Base-by-base conservation (phyloP, 140 eudicot genomes). In the Flaveria floridana region DNA sequence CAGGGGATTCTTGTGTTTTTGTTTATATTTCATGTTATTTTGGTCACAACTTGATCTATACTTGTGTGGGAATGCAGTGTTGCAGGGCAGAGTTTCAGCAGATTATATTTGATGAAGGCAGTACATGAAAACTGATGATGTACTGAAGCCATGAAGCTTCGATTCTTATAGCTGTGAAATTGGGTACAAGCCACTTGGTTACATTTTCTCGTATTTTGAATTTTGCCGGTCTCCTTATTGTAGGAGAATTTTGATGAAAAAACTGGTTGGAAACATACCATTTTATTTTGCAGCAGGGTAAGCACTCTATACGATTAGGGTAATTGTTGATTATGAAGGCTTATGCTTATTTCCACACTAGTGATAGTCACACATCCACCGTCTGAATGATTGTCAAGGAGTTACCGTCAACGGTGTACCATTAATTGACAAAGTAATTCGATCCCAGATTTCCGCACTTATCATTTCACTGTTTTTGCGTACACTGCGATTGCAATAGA, bases 71-170 rank as follows among this genome's bases (percentile, higher is more conserved):
- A 34, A 34, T 85, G 91, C 98, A 93, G 99, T 51, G 91, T 90
- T 77, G 97, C 97, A 15, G 96, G 99, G 66, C 99, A 90, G 87
- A 93, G 88, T 81, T 88, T 93, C 84, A 88, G 91, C 74, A 86
- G 85, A 74, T 81, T 93, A 25, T 88, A 85, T 82, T 79, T 90
- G 86, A 88, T 80, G 86, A 94, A 94, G 89, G 97, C 99, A 21
- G 82, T 94, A 77, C 97, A 94, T 59, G 99, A 90, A 51, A 80
- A 85, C 66, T 88, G 80, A 86, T 5, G 41, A 34, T 34, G 41
- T 0, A 19, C 7, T 10, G 47, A 70, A 18, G 65, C 77, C 76
- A 61, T 59, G 57, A 77, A 48, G 61, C 47, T 19, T 70, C 12
- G 10, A 34, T 41, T n/a, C 58, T 70, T 42, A 78, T 64, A 57